Evolutionary conservation across 2,329 filamentous ascomycete species (phyloP).

Genomic region (Aspergillus candidus): DNA sequence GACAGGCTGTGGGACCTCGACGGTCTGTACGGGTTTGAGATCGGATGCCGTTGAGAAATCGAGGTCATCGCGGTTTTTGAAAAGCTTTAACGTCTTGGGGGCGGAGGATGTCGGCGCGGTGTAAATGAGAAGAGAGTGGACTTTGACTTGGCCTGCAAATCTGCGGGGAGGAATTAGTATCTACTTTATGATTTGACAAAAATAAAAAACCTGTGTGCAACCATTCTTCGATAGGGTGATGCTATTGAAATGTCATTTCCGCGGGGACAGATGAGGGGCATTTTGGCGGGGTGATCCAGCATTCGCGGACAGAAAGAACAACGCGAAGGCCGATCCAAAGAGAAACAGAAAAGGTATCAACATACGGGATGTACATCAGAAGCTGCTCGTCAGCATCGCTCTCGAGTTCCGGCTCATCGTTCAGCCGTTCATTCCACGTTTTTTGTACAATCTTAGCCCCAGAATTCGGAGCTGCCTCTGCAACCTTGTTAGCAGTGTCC

Average conservation of each 20-base stretch:
- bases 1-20: constrained; percentile 70
- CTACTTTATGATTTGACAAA: no score
- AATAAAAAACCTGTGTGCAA: no score
- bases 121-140: constrained; percentile 82
- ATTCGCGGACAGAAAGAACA: not conserved
- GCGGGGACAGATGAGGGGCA: constrained; percentile 18
- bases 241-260: not conserved
- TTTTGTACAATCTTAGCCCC: constrained; percentile 78
- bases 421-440: constrained; percentile 77
- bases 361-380: constrained; percentile 84
- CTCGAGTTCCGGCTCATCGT: constrained; percentile 65
- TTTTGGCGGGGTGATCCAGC: constrained; percentile 17
- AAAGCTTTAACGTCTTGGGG: constrained; percentile 78
- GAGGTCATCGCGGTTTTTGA: constrained; percentile 77
- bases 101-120: constrained; percentile 65
- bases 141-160: constrained; percentile 88
- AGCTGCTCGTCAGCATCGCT: constrained; percentile 90
- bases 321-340: not conserved
- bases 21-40: constrained; percentile 62
- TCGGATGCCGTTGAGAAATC: constrained; percentile 76
- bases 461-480: constrained; percentile 56
- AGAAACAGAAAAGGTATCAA: not conserved
- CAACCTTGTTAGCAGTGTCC: constrained; percentile 2
- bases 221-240: no score
- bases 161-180: constrained; percentile 39